These are phyloP conservation scores for Rhodamnia rubescens DNA, from an alignment of 345 rosid species.

Conservation along the genomic window DNA sequence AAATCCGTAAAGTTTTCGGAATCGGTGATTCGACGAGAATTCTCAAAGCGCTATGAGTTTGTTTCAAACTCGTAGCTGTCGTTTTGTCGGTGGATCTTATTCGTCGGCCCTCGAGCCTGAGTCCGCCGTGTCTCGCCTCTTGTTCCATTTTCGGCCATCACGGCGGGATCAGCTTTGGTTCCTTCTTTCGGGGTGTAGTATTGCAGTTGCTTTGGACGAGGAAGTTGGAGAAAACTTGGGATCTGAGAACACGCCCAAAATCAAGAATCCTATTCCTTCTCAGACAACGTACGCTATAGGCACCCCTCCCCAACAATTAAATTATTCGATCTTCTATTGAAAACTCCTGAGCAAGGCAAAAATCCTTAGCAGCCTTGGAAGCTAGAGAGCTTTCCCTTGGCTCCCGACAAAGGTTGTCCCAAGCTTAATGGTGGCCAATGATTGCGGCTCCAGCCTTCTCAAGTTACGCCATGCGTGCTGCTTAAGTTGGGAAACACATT, in stretches of 20 bases:
- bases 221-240: background rate
- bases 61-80: background rate
- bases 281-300: background rate
- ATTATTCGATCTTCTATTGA: background rate
- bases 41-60: background rate
- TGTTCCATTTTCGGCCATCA: background rate
- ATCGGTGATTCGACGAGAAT: fast-evolving
- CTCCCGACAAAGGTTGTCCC: background rate
- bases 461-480: background rate
- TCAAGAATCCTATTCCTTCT: background rate
- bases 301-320: background rate
- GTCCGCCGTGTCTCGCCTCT: background rate
- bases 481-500: background rate
- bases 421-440: background rate
- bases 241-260: background rate
- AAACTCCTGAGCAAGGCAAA: background rate
- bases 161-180: background rate
- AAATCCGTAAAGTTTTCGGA: background rate
- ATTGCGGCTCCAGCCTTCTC: background rate
- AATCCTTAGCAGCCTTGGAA: background rate
- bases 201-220: background rate
- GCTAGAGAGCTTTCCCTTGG: background rate
- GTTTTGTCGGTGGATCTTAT: background rate
- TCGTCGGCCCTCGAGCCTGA: background rate
- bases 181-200: background rate